A percentile compares a stretch with the other conserved stretches of the same genome.
These are phyloP conservation scores for Vicia villosa DNA, from an alignment of 306 rosid genomes.

Conservation along the genomic window DNA sequence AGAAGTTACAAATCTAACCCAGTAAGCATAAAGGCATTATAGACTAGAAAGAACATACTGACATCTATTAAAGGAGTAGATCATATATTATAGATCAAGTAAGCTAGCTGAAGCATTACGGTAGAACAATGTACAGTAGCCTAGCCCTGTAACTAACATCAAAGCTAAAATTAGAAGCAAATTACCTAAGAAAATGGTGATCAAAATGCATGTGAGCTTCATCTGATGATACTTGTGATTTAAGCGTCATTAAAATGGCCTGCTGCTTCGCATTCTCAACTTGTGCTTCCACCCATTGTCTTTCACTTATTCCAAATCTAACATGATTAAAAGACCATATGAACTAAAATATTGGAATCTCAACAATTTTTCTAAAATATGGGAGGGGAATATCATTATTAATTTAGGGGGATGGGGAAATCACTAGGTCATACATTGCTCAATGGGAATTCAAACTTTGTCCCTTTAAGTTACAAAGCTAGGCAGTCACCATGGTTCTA, in stretches of 20 bases:
- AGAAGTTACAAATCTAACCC: slow-evolving; percentile 27
- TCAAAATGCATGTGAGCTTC: slow-evolving; percentile 99
- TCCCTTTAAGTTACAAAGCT: not conserved
- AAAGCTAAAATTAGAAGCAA: slow-evolving; percentile 26
- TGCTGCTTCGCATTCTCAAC: slow-evolving; percentile 97
- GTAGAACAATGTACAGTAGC: no score
- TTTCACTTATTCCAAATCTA: slow-evolving; percentile 99
- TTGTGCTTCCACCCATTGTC: slow-evolving; percentile 99
- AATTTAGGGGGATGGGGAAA: not conserved
- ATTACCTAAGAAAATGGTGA: slow-evolving; percentile 89
- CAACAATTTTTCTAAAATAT: not conserved
- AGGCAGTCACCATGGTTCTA: not conserved
- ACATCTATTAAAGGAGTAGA: no score
- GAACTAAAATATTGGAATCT: slow-evolving; percentile 17
- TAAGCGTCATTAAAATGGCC: slow-evolving; percentile 79
- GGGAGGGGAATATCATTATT: not conserved
- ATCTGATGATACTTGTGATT: slow-evolving; percentile 89
- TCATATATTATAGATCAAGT: no score
- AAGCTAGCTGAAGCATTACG: no score
- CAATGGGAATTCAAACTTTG: not conserved
- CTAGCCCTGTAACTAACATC: no score
- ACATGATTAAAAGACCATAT: slow-evolving; percentile 34
- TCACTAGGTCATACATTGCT: not conserved
- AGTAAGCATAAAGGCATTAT: slow-evolving; percentile 15
- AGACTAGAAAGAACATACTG: no score